Percentiles rank a stretch among this genome's conserved stretches.
phyloP scores from a whole-genome alignment of 2,329 filamentous ascomycete species.

The Aureobasidium sp. region DNA sequence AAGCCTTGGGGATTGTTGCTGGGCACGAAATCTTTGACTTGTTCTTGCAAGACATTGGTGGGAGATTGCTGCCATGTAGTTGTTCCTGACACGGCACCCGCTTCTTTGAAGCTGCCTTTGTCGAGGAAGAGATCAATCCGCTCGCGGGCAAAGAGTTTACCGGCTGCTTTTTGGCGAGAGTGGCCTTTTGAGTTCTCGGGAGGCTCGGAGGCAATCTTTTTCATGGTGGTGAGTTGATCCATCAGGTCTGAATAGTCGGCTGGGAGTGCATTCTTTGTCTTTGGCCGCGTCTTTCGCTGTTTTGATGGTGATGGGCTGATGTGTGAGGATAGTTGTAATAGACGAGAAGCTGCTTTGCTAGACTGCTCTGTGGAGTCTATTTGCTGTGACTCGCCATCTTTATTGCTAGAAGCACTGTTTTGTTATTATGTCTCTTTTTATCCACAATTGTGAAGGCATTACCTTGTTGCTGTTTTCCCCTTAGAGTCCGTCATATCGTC shows the following conservation, averaged over 20 bases:
- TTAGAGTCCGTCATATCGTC: not conserved
- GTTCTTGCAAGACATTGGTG: constrained; percentile 37
- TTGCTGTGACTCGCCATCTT: not conserved
- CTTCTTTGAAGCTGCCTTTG: constrained; percentile 48
- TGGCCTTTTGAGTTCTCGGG: constrained; percentile 51
- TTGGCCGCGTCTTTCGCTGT: constrained; percentile 27
- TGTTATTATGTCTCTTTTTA: not conserved
- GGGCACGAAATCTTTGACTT: constrained; percentile 47
- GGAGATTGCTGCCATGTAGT: constrained; percentile 51
- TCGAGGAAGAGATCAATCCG: constrained; percentile 54
- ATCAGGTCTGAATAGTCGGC: constrained; percentile 58
- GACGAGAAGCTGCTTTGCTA: not conserved
- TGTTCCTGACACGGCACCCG: constrained; percentile 54
- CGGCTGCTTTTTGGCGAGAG: constrained; percentile 55
- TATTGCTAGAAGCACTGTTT: not conserved
- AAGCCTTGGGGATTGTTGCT: constrained; percentile 53
- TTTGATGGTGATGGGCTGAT: constrained; percentile 14
- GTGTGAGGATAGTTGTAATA: constrained; percentile 26
- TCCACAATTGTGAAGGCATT: not conserved
- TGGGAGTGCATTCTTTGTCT: constrained; percentile 40
- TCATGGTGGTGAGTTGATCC: constrained; percentile 47
- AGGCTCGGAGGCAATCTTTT: constrained; percentile 49
- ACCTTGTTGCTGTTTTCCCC: not conserved
- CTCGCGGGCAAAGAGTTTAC: constrained; percentile 60
- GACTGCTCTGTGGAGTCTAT: not conserved